A percentile compares a stretch with the other conserved stretches of the same genome.
phyloP scores from a whole-genome alignment of 257 asterid species.

The Jaltomata sinuosa region DNA sequence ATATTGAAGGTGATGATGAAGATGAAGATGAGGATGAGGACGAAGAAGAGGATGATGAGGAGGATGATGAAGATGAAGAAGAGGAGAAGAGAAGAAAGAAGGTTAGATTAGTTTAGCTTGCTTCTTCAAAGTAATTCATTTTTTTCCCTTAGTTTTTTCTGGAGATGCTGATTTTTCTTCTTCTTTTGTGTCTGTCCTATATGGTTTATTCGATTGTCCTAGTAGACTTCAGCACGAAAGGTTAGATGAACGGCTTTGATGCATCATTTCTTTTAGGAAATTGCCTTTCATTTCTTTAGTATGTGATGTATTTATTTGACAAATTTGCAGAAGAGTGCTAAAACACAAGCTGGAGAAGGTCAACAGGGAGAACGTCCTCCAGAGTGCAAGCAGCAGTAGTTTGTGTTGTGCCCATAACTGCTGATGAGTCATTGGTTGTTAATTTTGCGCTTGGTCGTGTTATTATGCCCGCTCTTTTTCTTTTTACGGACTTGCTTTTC shows the following conservation, averaged over 20 bases:
- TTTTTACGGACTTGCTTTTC: not conserved
- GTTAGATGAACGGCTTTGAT: conserved; percentile 2
- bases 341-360: conserved; percentile 2
- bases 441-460: not conserved
- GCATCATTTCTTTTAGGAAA: not conserved
- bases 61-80: not conserved
- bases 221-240: conserved; percentile 31
- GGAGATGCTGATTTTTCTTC: not conserved
- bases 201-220: not conserved
- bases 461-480: not conserved
- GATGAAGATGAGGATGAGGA: not conserved
- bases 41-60: not conserved
- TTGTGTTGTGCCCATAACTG: not conserved
- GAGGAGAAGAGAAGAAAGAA: conserved; percentile 28
- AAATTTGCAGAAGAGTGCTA: conserved; percentile 27
- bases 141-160: not conserved
- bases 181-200: not conserved
- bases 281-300: not conserved
- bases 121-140: not conserved
- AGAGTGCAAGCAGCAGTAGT: conserved; percentile 1
- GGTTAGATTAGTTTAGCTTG: conserved; percentile 14
- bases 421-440: not conserved
- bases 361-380: not conserved
- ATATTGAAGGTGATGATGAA: conserved; percentile 10
- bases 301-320: conserved; percentile 6